These are phyloP conservation scores for Chlamydomonas reinhardtii DNA, from an alignment of 163 green algal species.

Conservation along the genomic window DNA sequence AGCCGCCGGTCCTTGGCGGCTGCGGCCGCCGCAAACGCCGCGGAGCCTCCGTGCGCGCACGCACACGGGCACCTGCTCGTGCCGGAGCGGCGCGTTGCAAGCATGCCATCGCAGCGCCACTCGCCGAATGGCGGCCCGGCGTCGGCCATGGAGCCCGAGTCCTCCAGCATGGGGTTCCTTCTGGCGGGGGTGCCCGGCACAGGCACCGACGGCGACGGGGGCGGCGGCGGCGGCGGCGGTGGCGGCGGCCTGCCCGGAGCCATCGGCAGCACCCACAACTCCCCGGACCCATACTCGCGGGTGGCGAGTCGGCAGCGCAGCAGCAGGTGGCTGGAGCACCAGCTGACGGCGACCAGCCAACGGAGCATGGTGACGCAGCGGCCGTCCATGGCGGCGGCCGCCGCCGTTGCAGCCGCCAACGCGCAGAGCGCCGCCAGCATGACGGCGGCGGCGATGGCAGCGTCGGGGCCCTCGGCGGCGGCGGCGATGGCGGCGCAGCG, in stretches of 20 bases:
- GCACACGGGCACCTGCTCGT: neutral
- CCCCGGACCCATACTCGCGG: no score
- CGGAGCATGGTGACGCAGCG: no score
- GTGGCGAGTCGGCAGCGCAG: neutral
- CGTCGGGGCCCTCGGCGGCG: neutral
- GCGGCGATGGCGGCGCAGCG: neutral
- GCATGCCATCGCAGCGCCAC: neutral
- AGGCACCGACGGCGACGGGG: neutral
- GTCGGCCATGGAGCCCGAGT: neutral
- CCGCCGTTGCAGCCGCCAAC: neutral
- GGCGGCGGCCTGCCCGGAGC: neutral
- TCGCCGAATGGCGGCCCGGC: neutral
- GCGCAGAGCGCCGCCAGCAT: neutral
- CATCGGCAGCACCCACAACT: no score
- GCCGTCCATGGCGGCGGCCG: neutral
- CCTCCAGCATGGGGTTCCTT: no score
- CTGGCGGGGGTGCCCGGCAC: no score
- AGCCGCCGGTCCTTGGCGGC: no score
- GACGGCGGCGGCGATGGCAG: no score
- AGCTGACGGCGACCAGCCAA: neutral
- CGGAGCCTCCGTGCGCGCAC: no score
- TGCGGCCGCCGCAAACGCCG: no score
- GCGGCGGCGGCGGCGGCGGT: no score
- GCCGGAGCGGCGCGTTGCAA: neutral
- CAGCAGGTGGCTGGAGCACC: conserved; percentile 8